These are phyloP conservation scores for Aspergillus sparsus DNA, from an alignment of 495 filamentous ascomycete species.

Conservation along the genomic window DNA sequence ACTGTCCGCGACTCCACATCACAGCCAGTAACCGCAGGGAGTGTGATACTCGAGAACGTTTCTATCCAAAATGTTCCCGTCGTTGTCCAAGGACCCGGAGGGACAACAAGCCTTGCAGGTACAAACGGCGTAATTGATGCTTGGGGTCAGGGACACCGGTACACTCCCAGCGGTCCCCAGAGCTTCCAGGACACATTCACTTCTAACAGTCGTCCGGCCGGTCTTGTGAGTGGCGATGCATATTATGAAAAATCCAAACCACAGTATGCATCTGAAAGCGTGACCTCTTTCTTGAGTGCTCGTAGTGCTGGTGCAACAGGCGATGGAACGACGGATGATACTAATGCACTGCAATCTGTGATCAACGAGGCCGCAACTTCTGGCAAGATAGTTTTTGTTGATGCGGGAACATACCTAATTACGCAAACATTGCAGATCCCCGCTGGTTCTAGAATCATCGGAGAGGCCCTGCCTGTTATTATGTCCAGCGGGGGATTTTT, in stretches of 20 bases:
- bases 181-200: slow-evolving; percentile 44
- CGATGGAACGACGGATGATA: slow-evolving; percentile 72
- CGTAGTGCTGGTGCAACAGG: slow-evolving; percentile 62
- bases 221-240: slow-evolving; percentile 15
- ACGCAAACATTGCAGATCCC: slow-evolving; percentile 51
- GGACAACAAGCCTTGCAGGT: slow-evolving; percentile 55
- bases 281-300: slow-evolving; percentile 59
- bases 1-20: background rate
- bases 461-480: slow-evolving; percentile 64
- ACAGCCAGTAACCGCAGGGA: slow-evolving; percentile 46
- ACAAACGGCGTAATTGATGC: slow-evolving; percentile 49
- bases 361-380: slow-evolving; percentile 40
- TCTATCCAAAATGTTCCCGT: slow-evolving; percentile 58
- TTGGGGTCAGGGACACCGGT: slow-evolving; percentile 58
- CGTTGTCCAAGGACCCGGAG: slow-evolving; percentile 57
- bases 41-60: slow-evolving; percentile 69
- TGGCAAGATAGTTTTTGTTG: slow-evolving; percentile 52
- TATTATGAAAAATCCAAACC: slow-evolving; percentile 42
- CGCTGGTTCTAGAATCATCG: slow-evolving; percentile 44
- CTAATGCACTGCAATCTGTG: slow-evolving; percentile 48
- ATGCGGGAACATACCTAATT: slow-evolving; percentile 50
- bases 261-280: slow-evolving; percentile 53
- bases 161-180: slow-evolving; percentile 42
- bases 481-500: slow-evolving; percentile 61
- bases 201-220: background rate